Conservation (phyloP, 2,329 filamentous ascomycete species). For the Fusarium papillatum region DNA sequence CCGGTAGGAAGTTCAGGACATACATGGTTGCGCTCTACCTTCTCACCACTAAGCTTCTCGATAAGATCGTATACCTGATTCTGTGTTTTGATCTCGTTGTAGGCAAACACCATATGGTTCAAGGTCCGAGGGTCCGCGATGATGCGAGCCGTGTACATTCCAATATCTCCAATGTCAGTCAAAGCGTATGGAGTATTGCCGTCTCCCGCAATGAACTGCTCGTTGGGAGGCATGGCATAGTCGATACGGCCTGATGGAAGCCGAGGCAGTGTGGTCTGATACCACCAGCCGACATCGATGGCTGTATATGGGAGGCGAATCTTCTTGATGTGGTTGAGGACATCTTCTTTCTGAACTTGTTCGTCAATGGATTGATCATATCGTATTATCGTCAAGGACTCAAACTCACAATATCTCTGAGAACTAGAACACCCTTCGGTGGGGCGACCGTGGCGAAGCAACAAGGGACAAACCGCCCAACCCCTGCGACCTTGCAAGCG, state of each 20-base stretch:
- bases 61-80: conserved; percentile 60
- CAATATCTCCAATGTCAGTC: conserved; percentile 65
- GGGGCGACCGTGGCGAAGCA: conserved; percentile 61
- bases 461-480: conserved; percentile 66
- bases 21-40: conserved; percentile 44
- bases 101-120: conserved; percentile 64
- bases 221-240: conserved; percentile 46
- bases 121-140: conserved; percentile 65
- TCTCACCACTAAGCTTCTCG: conserved; percentile 63
- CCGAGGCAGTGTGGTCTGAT: conserved; percentile 56
- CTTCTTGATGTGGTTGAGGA: conserved; percentile 62
- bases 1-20: not conserved
- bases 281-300: conserved; percentile 72
- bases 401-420: conserved; percentile 11
- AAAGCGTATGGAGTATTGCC: conserved; percentile 58
- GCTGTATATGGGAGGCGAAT: conserved; percentile 66
- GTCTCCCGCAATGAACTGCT: conserved; percentile 56
- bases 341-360: conserved; percentile 58
- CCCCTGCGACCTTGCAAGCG: conserved; percentile 62
- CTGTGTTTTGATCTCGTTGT: conserved; percentile 58
- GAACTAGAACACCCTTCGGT: conserved; percentile 47
- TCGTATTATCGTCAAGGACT: too few species aligned
- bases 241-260: conserved; percentile 42
- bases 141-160: conserved; percentile 63
- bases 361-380: not conserved